These are phyloP conservation scores for Bonia amplexicaulis DNA, from an alignment of 176 grass and related monocot genomes.

Conservation along the genomic window DNA sequence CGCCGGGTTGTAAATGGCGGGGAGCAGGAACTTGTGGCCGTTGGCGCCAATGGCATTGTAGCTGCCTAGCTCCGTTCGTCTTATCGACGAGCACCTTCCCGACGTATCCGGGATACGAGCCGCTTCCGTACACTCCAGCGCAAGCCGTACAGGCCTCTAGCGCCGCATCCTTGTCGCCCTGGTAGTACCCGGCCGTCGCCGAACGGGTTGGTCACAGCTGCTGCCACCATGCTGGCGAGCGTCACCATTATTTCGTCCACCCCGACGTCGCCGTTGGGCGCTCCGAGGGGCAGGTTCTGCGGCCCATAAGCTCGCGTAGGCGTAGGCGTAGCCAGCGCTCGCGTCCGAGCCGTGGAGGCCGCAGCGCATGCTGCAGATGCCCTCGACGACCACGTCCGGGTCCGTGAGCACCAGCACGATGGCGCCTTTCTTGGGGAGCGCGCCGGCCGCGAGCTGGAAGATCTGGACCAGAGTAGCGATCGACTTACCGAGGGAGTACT, in stretches of 20 bases:
- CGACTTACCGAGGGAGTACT: conserved; percentile 35
- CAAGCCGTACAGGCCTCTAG: too few relatives aligned
- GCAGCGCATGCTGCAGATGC: conserved; percentile 49
- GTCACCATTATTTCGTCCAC: conserved; percentile 50
- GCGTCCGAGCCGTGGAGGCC: conserved; percentile 36
- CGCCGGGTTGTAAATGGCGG: too few relatives aligned
- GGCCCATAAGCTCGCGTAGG: conserved; percentile 62
- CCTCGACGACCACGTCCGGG: conserved; percentile 35
- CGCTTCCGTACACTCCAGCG: too few relatives aligned
- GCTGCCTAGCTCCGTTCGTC: too few relatives aligned
- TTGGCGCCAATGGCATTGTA: too few relatives aligned
- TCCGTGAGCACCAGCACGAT: conserved; percentile 44
- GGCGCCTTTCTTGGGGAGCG: background rate
- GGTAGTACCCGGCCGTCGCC: too few relatives aligned
- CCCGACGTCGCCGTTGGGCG: conserved; percentile 51
- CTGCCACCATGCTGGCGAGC: conserved; percentile 44
- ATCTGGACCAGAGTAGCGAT: conserved; percentile 34
- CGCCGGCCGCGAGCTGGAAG: conserved; percentile 9
- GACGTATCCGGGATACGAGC: too few relatives aligned
- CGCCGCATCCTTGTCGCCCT: too few relatives aligned
- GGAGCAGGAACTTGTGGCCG: too few relatives aligned
- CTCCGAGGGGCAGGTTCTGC: conserved; percentile 3
- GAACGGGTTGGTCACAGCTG: too few relatives aligned
- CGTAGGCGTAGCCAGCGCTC: conserved; percentile 4
- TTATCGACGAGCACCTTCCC: too few relatives aligned